Evolutionary conservation across 2,329 filamentous ascomycete species (phyloP).

Genomic region (Gyromitra esculenta): DNA sequence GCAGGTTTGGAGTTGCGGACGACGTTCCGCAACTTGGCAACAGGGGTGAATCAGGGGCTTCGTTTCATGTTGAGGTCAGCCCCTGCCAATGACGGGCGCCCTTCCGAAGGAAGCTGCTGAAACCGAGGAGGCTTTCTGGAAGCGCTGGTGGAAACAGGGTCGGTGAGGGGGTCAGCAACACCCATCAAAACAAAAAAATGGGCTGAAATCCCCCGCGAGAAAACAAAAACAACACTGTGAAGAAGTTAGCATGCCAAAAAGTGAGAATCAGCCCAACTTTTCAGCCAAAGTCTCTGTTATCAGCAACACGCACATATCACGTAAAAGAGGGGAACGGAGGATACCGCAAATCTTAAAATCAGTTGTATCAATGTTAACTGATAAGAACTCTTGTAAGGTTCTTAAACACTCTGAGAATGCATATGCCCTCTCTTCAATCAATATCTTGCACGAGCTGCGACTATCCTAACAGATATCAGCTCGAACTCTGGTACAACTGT

Average conservation of each 20-base stretch:
- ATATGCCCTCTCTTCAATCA: not conserved
- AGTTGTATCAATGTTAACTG: not conserved
- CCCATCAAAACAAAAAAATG: constrained; percentile 7
- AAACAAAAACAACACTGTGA: not conserved
- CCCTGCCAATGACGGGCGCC: not conserved
- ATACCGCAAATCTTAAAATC: not conserved
- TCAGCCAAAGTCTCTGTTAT: not conserved
- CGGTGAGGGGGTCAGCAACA: not conserved
- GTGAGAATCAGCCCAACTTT: no score
- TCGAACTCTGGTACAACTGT: not conserved
- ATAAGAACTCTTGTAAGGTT: not conserved
- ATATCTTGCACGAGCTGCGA: not conserved
- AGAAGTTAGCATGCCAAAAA: constrained; percentile 7
- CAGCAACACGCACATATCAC: not conserved
- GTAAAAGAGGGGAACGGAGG: not conserved
- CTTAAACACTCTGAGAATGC: not conserved
- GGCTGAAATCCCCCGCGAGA: not conserved
- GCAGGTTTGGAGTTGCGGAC: not conserved
- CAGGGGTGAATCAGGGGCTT: constrained; percentile 7
- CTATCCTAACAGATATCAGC: not conserved
- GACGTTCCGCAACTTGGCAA: constrained; percentile 24
- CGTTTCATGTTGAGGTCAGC: constrained; percentile 17
- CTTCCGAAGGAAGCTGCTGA: constrained; percentile 8
- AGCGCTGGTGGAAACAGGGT: constrained; percentile 15
- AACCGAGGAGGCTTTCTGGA: constrained; percentile 25